Evolutionary conservation across 345 rosid genomes (phyloP), one percentile per base, ranked within the genome.

Genomic region (Trapa incisa): DNA sequence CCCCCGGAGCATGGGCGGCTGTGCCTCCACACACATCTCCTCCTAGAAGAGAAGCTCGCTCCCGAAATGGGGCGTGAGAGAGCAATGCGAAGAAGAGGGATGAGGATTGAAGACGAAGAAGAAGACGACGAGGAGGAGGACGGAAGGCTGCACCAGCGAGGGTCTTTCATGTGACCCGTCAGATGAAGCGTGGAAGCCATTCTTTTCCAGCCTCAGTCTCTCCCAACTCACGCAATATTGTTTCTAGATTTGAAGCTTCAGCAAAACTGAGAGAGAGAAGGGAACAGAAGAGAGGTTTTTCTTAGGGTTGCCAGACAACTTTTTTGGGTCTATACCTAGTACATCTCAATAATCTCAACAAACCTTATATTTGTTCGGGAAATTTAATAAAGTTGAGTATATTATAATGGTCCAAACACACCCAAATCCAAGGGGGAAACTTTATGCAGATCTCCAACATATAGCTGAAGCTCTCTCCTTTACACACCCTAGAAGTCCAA

Each of bases 111-210:
- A 1, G 88, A 43, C 0, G 83, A 74, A 5, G 87, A 78, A 3
- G 76, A 56, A 0, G 67, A 37, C 1, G 67, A 2, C 1, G 67
- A 42, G 0, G 83, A 73, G 11, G 87, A 78, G 5, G 81, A 68
- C 6, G 81, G 73, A 42, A 82, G 29, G 29, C 29, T 63, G 60
- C 79, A 66, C 64, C 29, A 22, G 29, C 29, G 29, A 22, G 29
- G 29, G 29, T 82, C 83, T 5, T 77, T 85, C 9, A 85, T 74
- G 65, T 84, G 56, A 15, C 56, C 86, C 10, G 86, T 72, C 22
- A 84, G 73, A 39, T 85, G 93, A 77, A 82, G 73, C 43, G 80
- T 77, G 39, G 82, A 86, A 76, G 61, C 64, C 66, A 67, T 64
- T 67, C 37, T 73, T 68, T 2, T n/a, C 50, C 45, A 54, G n/a